Evolutionary conservation across 768 basidiomycete genomes (phyloP).

Genomic region (Cystobasidium tubakii): DNA sequence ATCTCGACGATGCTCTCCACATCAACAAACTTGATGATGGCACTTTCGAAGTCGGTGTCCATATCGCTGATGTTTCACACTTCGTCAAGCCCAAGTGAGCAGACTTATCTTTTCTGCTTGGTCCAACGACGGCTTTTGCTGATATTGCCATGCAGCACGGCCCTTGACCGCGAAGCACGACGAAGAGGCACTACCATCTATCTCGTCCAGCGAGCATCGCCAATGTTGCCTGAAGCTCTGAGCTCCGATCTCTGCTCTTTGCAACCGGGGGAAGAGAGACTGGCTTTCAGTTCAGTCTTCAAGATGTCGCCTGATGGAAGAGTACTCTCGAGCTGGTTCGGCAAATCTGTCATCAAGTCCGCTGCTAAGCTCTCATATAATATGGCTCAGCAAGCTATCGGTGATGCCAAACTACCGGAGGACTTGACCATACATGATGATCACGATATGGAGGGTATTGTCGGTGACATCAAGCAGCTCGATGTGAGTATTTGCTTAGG

Average conservation of each 20-base stretch:
- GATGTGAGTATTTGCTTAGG: constrained; percentile 48
- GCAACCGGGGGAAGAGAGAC: constrained; percentile 75
- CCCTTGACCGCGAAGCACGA: constrained; percentile 95
- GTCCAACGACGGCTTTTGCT: not conserved
- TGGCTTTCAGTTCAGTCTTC: constrained; percentile 84
- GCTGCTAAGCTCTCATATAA: constrained; percentile 76
- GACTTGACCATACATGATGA: constrained; percentile 57
- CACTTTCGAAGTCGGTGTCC: constrained; percentile 86
- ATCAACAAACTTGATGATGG: constrained; percentile 84
- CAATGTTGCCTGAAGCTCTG: constrained; percentile 91
- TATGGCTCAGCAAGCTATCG: constrained; percentile 74
- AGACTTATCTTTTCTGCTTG: not conserved
- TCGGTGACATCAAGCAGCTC: constrained; percentile 68
- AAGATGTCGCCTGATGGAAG: constrained; percentile 76
- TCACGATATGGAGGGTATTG: constrained; percentile 60
- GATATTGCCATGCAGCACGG: constrained; percentile 56
- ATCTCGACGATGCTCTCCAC: constrained; percentile 90
- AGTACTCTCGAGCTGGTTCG: constrained; percentile 83
- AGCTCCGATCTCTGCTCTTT: constrained; percentile 91
- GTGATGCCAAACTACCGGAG: constrained; percentile 60
- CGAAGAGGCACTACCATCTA: constrained; percentile 91
- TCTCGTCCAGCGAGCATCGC: constrained; percentile 88
- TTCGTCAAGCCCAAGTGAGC: constrained; percentile 74
- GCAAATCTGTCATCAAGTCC: constrained; percentile 88
- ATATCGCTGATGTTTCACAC: constrained; percentile 91